Base-by-base conservation (phyloP, 1,284 basidiomycete genomes). In the Trichosporon inkin region DNA sequence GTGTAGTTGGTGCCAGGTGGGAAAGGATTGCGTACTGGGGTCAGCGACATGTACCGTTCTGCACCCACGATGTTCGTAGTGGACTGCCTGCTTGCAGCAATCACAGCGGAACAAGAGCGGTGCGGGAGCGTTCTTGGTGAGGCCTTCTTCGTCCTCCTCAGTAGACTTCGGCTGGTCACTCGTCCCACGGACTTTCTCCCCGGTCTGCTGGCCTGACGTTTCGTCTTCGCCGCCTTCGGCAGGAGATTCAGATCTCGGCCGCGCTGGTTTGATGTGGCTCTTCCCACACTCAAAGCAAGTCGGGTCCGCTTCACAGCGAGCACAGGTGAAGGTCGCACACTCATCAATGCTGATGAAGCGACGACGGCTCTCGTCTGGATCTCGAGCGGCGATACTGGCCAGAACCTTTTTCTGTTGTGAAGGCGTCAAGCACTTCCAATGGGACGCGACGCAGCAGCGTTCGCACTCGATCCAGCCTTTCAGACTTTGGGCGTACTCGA, bases 311-410 rank as follows among this genome's bases (percentile, higher is more conserved):
- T 82, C 82, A 71, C 91, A 93, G n/a, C 83, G 78, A 20, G 84
- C 83, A 70, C 91, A 93, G 28, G 88, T 80, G 69, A 91, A 93
- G 62, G 88, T 85, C 0, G 88, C 89, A 1, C 83, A 85, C 71
- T 90, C 83, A 62, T 85, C 75, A 36, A 82, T 71, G 41, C 78
- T 79, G 10, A 93, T 60, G 2, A 61, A 63, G 40, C 57, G 54
- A 77, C 32, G 65, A 11, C 47, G 75, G 77, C 58, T 69, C 57
- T 54, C 40, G 65, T 68, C 37, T 80, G 80, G 71, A 80, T 82
- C 16, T 61, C 65, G 49, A 75, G 80, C 61, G 75, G 72, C 59
- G 32, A 84, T 82, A 53, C 85, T 87, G 62, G 82, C 84, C 16
- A 88, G 75, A 41, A 93, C 88, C 11, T 39, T 36, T 22, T 51